These are phyloP conservation scores for Hymenoscyphus infarciens DNA, from an alignment of 2,329 filamentous ascomycete species.

Conservation along the genomic window DNA sequence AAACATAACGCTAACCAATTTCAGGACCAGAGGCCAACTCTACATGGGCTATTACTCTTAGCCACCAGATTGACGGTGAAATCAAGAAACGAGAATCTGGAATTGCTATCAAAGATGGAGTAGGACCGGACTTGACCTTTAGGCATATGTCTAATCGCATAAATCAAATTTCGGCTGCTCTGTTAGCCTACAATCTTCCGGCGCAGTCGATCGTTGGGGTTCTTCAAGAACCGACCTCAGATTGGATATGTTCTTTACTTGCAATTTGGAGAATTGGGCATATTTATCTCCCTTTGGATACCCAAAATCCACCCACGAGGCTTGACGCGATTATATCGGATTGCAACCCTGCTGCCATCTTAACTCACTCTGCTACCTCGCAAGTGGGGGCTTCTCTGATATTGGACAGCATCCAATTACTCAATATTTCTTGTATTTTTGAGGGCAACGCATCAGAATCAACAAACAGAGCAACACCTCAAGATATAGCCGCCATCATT, in stretches of 20 bases:
- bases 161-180: conserved; percentile 35
- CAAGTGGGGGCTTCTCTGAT: neutral
- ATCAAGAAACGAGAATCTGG: conserved; percentile 8
- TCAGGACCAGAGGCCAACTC: conserved; percentile 15
- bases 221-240: conserved; percentile 37
- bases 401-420: neutral
- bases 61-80: conserved; percentile 21
- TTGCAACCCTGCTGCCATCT: conserved; percentile 2
- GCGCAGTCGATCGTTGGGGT: conserved; percentile 37
- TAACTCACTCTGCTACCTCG: neutral
- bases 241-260: conserved; percentile 40
- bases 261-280: conserved; percentile 41
- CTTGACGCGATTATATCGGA: conserved; percentile 32
- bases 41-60: conserved; percentile 22
- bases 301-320: conserved; percentile 31
- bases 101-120: conserved; percentile 2
- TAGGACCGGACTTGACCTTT: conserved; percentile 36
- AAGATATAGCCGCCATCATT: conserved; percentile 10
- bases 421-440: neutral
- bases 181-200: conserved; percentile 24
- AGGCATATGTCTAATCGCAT: conserved; percentile 35
- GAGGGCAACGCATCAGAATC: neutral
- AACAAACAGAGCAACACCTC: neutral
- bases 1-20: neutral
- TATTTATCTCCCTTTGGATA: conserved; percentile 43